A percentile compares a stretch with the other conserved stretches of the same genome.
phyloP scores from a whole-genome alignment of 2,329 filamentous ascomycete species.

The Pezicula rhizophila region DNA sequence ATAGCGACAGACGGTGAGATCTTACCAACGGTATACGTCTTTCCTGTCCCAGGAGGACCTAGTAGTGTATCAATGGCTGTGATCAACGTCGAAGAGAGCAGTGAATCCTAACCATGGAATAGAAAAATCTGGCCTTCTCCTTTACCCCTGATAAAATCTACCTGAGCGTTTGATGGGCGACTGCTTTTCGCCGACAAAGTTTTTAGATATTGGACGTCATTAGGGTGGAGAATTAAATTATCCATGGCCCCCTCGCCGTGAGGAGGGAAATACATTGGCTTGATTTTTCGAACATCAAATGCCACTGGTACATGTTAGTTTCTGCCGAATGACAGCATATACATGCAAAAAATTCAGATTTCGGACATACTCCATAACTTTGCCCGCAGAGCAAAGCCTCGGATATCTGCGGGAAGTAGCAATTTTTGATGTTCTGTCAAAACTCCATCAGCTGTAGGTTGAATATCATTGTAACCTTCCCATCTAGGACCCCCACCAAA shows the following conservation, averaged over 20 bases:
- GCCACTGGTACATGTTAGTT: background rate
- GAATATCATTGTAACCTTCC: background rate
- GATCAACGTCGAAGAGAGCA: background rate
- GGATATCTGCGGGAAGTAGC: background rate
- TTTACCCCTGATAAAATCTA: conserved; percentile 10
- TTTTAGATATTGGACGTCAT: background rate
- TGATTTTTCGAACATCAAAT: background rate
- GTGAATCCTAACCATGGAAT: conserved; percentile 6
- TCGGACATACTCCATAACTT: conserved; percentile 1
- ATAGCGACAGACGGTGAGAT: conserved; percentile 3
- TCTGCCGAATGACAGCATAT: no score
- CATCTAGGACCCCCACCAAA: conserved; percentile 1
- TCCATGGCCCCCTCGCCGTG: background rate
- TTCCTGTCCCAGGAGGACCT: conserved; percentile 7
- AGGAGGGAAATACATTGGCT: background rate
- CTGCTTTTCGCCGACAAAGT: no score
- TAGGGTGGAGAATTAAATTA: background rate
- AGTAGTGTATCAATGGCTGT: background rate
- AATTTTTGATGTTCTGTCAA: background rate
- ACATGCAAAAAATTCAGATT: background rate
- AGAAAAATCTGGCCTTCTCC: conserved; percentile 12
- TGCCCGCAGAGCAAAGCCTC: conserved; percentile 4
- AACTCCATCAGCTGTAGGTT: background rate
- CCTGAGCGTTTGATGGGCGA: no score
- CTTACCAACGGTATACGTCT: conserved; percentile 16